Evolutionary conservation across 2,329 filamentous ascomycete genomes (phyloP).

Genomic region (Sphaerulina populicola): DNA sequence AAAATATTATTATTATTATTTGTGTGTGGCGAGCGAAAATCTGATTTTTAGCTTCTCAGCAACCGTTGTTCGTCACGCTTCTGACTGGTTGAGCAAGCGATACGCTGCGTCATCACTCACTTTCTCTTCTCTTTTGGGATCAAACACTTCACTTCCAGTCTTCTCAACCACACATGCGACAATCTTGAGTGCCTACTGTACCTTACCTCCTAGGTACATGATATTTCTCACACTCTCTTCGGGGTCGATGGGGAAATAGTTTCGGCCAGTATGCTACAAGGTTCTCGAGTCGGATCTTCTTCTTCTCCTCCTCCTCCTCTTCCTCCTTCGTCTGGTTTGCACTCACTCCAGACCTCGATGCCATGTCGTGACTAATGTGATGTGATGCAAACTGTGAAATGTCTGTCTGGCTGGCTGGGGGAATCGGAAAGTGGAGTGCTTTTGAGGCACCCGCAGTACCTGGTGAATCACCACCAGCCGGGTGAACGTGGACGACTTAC

Average conservation of each 20-base stretch:
- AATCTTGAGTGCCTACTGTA: too few relatives aligned
- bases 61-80: neutral
- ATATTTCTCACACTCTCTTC: conserved; percentile 7
- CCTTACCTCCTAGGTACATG: too few relatives aligned
- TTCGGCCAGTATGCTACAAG: neutral
- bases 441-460: too few relatives aligned
- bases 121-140: too few relatives aligned
- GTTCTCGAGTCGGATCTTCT: neutral
- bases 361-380: neutral
- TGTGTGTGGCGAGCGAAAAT: neutral
- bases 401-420: too few relatives aligned
- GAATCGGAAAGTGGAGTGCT: too few relatives aligned
- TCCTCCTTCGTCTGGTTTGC: neutral
- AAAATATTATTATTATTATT: neutral
- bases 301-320: neutral
- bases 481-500: too few relatives aligned
- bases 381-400: too few relatives aligned
- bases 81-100: neutral
- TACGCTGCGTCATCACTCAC: neutral
- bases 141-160: too few relatives aligned
- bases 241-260: conserved; percentile 1
- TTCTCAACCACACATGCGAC: too few relatives aligned
- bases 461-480: too few relatives aligned
- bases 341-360: neutral
- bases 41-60: neutral